Evolutionary conservation across 1,139 yeast genomes (phyloP).

Genomic region (Sugiyamaella sp.): DNA sequence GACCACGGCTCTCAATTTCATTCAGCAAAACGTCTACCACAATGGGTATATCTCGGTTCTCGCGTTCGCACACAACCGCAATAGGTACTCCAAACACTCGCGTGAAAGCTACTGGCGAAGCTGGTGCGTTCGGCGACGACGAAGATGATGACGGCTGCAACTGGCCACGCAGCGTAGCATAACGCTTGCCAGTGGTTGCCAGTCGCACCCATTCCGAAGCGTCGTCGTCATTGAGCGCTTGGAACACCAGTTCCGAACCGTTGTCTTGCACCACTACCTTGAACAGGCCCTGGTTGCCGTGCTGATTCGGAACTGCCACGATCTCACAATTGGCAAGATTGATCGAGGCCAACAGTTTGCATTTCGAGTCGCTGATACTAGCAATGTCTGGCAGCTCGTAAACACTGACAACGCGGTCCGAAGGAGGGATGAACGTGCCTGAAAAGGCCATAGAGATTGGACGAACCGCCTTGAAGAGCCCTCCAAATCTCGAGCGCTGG

Average conservation of each 20-base stretch:
- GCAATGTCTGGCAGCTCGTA: constrained; percentile 63
- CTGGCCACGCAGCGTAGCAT: constrained; percentile 36
- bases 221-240: constrained; percentile 65
- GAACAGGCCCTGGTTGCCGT: constrained; percentile 51
- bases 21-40: constrained; percentile 65
- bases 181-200: constrained; percentile 47
- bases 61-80: constrained; percentile 71
- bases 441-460: constrained; percentile 48
- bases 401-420: constrained; percentile 57
- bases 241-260: constrained; percentile 64
- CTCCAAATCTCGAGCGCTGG: constrained; percentile 39
- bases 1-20: constrained; percentile 80
- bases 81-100: constrained; percentile 91
- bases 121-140: constrained; percentile 17
- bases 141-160: constrained; percentile 38
- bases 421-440: constrained; percentile 40
- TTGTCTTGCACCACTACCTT: constrained; percentile 59
- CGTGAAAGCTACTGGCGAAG: constrained; percentile 37
- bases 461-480: constrained; percentile 46
- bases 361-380: constrained; percentile 48
- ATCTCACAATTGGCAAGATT: constrained; percentile 51
- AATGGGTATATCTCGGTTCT: constrained; percentile 61
- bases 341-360: constrained; percentile 61
- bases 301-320: constrained; percentile 25
- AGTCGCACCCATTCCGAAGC: constrained; percentile 74